phyloP scores from a whole-genome alignment of 441 rosid species.

The Pelargonium australe region DNA sequence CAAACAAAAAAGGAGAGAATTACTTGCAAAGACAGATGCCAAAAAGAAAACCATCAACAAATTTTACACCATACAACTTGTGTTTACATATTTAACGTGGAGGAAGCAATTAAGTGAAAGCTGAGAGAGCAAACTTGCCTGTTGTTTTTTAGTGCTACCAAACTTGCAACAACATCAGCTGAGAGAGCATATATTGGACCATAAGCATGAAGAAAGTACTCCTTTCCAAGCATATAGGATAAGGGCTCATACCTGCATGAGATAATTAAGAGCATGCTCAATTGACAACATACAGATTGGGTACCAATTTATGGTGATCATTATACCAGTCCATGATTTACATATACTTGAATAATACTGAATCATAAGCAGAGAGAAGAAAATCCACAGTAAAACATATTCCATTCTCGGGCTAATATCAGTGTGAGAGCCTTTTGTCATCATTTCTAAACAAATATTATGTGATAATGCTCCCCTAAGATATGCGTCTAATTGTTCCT shows the following conservation, averaged over 20 bases:
- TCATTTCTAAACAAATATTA: no score
- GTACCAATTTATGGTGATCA: neutral
- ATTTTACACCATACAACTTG: neutral
- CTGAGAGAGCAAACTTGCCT: slow-evolving; percentile 43
- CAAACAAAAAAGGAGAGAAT: slow-evolving; percentile 11
- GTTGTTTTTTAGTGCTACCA: slow-evolving; percentile 72
- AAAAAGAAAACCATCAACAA: neutral
- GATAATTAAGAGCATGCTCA: slow-evolving; percentile 4
- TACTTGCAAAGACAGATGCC: neutral
- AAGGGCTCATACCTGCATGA: slow-evolving; percentile 82
- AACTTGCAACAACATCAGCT: slow-evolving; percentile 79
- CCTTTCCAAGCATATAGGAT: slow-evolving; percentile 60
- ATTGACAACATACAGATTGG: neutral
- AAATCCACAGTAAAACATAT: no score
- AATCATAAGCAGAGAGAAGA: no score
- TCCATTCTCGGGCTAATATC: no score
- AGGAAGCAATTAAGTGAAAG: no score
- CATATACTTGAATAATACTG: no score
- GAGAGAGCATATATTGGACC: slow-evolving; percentile 96
- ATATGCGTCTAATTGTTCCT: no score
- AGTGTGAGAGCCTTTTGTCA: no score
- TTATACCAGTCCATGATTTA: neutral
- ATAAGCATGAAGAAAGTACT: slow-evolving; percentile 91
- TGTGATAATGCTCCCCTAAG: no score
- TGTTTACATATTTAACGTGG: neutral